Conservation (phyloP, 2,329 filamentous ascomycete genomes). For the Diaporthe amygdali region DNA sequence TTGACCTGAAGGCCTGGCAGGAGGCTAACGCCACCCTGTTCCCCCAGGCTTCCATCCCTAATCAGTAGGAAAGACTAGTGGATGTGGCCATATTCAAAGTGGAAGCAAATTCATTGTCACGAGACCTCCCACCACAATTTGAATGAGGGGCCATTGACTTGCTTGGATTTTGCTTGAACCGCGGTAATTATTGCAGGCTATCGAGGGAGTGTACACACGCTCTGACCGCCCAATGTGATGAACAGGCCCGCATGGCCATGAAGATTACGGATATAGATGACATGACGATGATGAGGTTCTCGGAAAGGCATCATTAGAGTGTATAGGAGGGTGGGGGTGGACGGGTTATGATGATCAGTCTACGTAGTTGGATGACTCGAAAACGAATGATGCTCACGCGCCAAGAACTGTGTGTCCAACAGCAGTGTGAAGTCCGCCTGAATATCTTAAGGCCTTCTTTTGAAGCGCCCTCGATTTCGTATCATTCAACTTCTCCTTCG, state of each 20-base stretch:
- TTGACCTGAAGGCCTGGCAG: constrained; percentile 40
- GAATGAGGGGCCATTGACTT: neutral
- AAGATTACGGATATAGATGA: neutral
- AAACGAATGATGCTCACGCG: neutral
- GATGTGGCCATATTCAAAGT: neutral
- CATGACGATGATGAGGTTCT: neutral
- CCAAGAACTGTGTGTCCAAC: neutral
- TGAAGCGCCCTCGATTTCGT: neutral
- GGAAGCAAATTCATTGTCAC: neutral
- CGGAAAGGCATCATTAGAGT: neutral
- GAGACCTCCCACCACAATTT: neutral
- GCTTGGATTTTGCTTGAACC: neutral
- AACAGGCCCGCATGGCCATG: neutral
- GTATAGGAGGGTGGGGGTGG: neutral
- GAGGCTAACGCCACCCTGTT: constrained; percentile 37
- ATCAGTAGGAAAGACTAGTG: constrained; percentile 28
- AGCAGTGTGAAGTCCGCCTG: neutral
- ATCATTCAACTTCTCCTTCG: neutral
- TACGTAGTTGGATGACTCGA: neutral
- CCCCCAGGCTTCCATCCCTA: constrained; percentile 31
- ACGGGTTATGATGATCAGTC: neutral
- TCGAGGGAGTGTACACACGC: neutral
- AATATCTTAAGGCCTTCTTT: too few species aligned
- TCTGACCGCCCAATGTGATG: neutral
- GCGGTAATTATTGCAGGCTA: neutral